Conservation (phyloP, 805 yeast genomes). For the Ogataea pignaliae region DNA sequence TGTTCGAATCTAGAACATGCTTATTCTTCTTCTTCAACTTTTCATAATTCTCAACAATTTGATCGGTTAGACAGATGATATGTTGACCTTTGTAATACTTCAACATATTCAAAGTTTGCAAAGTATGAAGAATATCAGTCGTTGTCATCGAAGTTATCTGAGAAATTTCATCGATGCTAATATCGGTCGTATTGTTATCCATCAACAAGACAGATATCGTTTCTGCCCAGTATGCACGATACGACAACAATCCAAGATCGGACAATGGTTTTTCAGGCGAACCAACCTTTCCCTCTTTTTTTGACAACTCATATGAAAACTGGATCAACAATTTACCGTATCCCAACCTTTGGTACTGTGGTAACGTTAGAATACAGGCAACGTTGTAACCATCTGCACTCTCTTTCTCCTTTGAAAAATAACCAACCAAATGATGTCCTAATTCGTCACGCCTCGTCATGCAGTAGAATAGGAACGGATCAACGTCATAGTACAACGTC, state of each 20-base stretch:
- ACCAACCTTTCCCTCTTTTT: slow-evolving; percentile 85
- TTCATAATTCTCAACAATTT: slow-evolving; percentile 71
- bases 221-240: slow-evolving; percentile 96
- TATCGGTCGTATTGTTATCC: slow-evolving; percentile 51
- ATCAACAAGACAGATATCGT: slow-evolving; percentile 70
- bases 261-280: slow-evolving; percentile 97
- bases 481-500: slow-evolving; percentile 95
- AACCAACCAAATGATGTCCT: slow-evolving; percentile 96
- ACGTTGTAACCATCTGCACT: slow-evolving; percentile 92
- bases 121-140: slow-evolving; percentile 88
- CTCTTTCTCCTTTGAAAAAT: slow-evolving; percentile 95
- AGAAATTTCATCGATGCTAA: slow-evolving; percentile 82
- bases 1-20: slow-evolving; percentile 68
- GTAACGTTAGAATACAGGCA: slow-evolving; percentile 93
- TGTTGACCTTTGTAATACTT: slow-evolving; percentile 95
- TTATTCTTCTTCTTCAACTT: slow-evolving; percentile 59
- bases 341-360: slow-evolving; percentile 95
- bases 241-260: slow-evolving; percentile 88
- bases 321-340: slow-evolving; percentile 89
- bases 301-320: slow-evolving; percentile 86
- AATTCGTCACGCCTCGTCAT: slow-evolving; percentile 87
- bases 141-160: slow-evolving; percentile 90
- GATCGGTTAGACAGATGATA: slow-evolving; percentile 80
- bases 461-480: slow-evolving; percentile 92
- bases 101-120: slow-evolving; percentile 85